phyloP scores from a whole-genome alignment of 164 flowering plant genomes.

The Magnolia changhungtana region DNA sequence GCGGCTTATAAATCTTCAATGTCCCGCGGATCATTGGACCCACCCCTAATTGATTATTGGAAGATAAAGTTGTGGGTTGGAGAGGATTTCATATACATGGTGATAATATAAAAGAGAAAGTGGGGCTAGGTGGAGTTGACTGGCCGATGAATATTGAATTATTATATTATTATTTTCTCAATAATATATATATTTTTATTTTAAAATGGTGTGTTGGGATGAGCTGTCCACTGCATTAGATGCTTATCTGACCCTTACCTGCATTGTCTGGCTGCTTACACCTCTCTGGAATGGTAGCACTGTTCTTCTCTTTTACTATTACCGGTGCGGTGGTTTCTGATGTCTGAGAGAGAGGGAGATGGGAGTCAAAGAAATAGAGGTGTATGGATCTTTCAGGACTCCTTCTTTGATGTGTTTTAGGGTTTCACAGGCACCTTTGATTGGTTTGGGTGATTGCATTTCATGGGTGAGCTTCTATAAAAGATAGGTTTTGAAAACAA shows the following conservation, averaged over 20 bases:
- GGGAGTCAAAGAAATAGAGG: neutral
- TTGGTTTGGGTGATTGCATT: no score
- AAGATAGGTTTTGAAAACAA: neutral
- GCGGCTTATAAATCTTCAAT: neutral
- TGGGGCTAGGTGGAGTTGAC: conserved; percentile 29
- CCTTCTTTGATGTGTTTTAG: no score
- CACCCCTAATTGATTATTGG: neutral
- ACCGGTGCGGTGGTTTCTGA: neutral
- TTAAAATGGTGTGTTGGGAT: conserved; percentile 18
- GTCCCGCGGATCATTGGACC: neutral
- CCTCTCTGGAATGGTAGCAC: neutral
- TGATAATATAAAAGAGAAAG: conserved; percentile 12
- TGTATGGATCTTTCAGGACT: neutral
- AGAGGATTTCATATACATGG: neutral
- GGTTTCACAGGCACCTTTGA: no score
- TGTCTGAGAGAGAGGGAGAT: neutral
- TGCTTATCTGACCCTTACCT: conserved; percentile 27
- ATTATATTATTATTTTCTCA: neutral
- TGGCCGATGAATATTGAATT: conserved; percentile 18
- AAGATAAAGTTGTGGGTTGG: conserved; percentile 9
- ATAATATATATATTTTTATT: neutral
- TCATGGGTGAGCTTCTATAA: neutral
- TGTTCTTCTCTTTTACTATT: neutral
- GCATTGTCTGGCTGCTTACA: conserved; percentile 13
- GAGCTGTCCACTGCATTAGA: conserved; percentile 31